phyloP scores from a whole-genome alignment of 352 stramenopile species.

The Plasmopara muralis region DNA sequence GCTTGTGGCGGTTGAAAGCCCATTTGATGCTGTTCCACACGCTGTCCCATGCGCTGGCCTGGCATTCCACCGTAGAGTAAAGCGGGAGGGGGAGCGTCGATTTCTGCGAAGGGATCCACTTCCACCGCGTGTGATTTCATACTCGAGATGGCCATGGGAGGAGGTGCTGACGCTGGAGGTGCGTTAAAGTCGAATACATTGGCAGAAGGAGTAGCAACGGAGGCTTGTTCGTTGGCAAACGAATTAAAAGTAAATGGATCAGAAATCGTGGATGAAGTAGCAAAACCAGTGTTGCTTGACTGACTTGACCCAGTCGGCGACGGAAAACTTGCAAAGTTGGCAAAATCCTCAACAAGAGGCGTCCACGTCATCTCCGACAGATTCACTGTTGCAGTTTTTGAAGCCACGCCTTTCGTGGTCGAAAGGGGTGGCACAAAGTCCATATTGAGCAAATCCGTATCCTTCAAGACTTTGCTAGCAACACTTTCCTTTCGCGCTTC shows the following conservation, averaged over 20 bases:
- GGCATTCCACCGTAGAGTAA: slow-evolving; percentile 17
- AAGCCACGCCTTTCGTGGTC: slow-evolving; percentile 14
- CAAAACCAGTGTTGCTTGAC: slow-evolving; percentile 16
- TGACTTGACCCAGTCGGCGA: slow-evolving; percentile 26
- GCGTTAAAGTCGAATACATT: slow-evolving; percentile 35
- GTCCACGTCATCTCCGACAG: slow-evolving; percentile 21
- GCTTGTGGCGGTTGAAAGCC: slow-evolving; percentile 6
- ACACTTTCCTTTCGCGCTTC: slow-evolving; percentile 53
- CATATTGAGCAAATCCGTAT: slow-evolving; percentile 53
- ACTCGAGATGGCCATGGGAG: slow-evolving; percentile 7
- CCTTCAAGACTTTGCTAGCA: slow-evolving; percentile 27
- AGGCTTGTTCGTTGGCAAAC: slow-evolving; percentile 36
- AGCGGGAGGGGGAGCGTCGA: slow-evolving; percentile 27
- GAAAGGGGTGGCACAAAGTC: slow-evolving; percentile 58
- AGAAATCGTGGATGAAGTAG: slow-evolving; percentile 6
- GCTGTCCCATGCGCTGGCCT: slow-evolving; percentile 21
- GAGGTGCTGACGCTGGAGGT: slow-evolving; percentile 8
- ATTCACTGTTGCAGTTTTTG: slow-evolving; percentile 7
- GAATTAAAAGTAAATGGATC: slow-evolving; percentile 41
- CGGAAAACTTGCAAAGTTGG: slow-evolving; percentile 59
- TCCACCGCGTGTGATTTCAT: slow-evolving; percentile 16
- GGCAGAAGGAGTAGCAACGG: slow-evolving; percentile 1
- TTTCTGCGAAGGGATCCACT: slow-evolving; percentile 46
- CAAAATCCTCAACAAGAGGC: slow-evolving; percentile 32
- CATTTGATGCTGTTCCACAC: slow-evolving; percentile 17